Evolutionary conservation across 2,329 filamentous ascomycete genomes (phyloP), one percentile per base, ranked within the genome.

Genomic region (Cladosporium halotolerans): DNA sequence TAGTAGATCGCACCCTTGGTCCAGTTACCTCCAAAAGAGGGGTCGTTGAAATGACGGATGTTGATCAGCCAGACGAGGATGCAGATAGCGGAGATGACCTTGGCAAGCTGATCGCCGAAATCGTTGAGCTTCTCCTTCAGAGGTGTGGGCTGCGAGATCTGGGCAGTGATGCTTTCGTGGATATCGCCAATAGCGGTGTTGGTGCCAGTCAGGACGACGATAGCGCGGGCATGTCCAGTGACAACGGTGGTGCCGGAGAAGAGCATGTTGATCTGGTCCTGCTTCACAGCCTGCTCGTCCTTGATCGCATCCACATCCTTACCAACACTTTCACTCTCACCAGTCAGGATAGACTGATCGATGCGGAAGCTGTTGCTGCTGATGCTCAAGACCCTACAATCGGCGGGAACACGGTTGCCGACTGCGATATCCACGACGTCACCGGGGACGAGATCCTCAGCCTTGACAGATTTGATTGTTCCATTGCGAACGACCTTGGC

Each of bases 1-100:
- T 99, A 99, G 79, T 99, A 99, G 66, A 99, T 97, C 55, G 93
- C 93, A 56, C 93, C 93, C 77, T 97, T 99, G 59, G 89, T 82
- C 85, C 90, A 96, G 33, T 63, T 67, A 71, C 83, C 87, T 64
- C 93, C 93, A 64, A 96, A 92, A 60, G 88, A 86, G 28, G 91
- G 89, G 66, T 99, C 93, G 67, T 83, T 93, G 79, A 99, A 99
- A 76, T 99, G 89, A 66, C 89, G 86, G 62, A 97, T 89, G 75
- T 99, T 99, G 79, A 99, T 99, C 56, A 97, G 78, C 93, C 93
- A 99, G 63, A 99, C 93, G 54, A 96, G 76, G 60, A 97, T 78
- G 72, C 95, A 99, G 66, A 99, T 99, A 57, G 91, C 86, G 6
- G 92, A 97, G 62, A 99, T 99, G 57, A 97, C 93, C 79, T 97